These are phyloP conservation scores for Ceriops decandra DNA, from an alignment of 345 rosid species.

Conservation along the genomic window DNA sequence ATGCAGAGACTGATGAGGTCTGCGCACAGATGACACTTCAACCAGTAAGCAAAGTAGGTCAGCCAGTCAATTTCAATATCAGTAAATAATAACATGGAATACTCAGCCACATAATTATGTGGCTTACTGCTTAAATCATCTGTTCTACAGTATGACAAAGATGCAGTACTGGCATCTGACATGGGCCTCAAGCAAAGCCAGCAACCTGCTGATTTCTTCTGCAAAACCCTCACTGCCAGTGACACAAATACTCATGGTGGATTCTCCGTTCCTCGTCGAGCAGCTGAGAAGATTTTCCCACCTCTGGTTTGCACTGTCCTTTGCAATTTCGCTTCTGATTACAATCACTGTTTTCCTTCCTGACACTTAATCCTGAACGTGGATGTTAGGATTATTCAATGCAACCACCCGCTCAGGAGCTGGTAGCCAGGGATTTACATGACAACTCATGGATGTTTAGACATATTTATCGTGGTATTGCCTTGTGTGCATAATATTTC, in stretches of 20 bases:
- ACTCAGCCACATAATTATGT: not conserved
- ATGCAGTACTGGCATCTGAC: slow-evolving; percentile 77
- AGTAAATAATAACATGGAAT: not conserved
- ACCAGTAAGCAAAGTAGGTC: slow-evolving; percentile 73
- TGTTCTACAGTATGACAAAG: slow-evolving; percentile 71
- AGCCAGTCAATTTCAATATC: slow-evolving; percentile 22
- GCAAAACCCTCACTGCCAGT: slow-evolving; percentile 95
- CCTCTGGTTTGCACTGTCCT: slow-evolving; percentile 54
- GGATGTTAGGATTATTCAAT: slow-evolving; percentile 43
- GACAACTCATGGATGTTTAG: slow-evolving; percentile 53
- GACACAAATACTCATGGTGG: slow-evolving; percentile 98
- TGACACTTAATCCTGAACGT: slow-evolving; percentile 16
- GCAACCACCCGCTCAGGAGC: slow-evolving; percentile 68
- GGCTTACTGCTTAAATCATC: slow-evolving; percentile 16
- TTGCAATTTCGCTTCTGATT: not conserved
- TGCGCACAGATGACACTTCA: slow-evolving; percentile 82
- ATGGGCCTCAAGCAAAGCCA: slow-evolving; percentile 70
- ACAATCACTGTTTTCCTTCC: slow-evolving; percentile 1
- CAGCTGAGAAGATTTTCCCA: slow-evolving; percentile 97
- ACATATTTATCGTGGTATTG: slow-evolving; percentile 58
- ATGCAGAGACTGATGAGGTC: slow-evolving; percentile 69
- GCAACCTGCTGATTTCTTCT: slow-evolving; percentile 91
- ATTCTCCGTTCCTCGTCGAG: slow-evolving; percentile 93
- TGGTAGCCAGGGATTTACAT: slow-evolving; percentile 50
- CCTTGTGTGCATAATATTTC: not conserved